A percentile compares a stretch with the other conserved stretches of the same genome.
These are phyloP conservation scores for Chondrus crispus DNA, from an alignment of 23 red algal genomes.

Conservation along the genomic window DNA sequence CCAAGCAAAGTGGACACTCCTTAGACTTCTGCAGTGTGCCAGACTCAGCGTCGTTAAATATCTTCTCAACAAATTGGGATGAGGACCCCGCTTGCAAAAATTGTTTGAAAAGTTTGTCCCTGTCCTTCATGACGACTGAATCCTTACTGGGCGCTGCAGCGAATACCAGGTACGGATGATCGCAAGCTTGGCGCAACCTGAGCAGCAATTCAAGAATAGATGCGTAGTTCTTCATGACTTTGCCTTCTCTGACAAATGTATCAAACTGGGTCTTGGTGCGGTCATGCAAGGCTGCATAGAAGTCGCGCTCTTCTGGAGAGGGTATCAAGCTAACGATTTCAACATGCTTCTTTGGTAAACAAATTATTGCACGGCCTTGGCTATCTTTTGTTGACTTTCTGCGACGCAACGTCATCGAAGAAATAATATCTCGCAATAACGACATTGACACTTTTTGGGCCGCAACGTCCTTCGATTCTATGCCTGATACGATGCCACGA, in stretches of 20 bases:
- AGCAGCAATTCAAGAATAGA: constrained; percentile 68
- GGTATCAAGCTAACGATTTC: constrained; percentile 15
- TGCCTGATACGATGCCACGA: constrained; percentile 31
- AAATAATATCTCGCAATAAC: constrained; percentile 54
- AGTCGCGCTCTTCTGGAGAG: constrained; percentile 52
- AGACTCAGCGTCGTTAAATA: constrained; percentile 42
- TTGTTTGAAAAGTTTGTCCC: constrained; percentile 51
- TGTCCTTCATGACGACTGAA: constrained; percentile 42
- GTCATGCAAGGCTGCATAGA: constrained; percentile 57
- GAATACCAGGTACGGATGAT: constrained; percentile 70
- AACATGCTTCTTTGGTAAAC: constrained; percentile 46
- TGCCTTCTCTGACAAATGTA: constrained; percentile 37
- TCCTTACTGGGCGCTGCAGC: constrained; percentile 53
- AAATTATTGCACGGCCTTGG: constrained; percentile 26
- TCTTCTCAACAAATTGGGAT: constrained; percentile 45
- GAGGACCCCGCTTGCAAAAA: constrained; percentile 51
- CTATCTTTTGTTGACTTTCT: constrained; percentile 37
- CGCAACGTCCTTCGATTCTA: constrained; percentile 13
- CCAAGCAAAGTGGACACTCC: constrained; percentile 69
- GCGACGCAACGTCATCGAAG: constrained; percentile 56
- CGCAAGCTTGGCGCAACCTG: constrained; percentile 62
- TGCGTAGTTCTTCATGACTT: constrained; percentile 63
- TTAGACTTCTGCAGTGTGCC: not conserved
- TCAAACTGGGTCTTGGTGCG: constrained; percentile 46
- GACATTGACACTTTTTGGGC: constrained; percentile 9